Percentiles rank a stretch among this genome's conserved stretches.
These are phyloP conservation scores for Theobroma cacao DNA, from an alignment of 345 rosid genomes.

Conservation along the genomic window DNA sequence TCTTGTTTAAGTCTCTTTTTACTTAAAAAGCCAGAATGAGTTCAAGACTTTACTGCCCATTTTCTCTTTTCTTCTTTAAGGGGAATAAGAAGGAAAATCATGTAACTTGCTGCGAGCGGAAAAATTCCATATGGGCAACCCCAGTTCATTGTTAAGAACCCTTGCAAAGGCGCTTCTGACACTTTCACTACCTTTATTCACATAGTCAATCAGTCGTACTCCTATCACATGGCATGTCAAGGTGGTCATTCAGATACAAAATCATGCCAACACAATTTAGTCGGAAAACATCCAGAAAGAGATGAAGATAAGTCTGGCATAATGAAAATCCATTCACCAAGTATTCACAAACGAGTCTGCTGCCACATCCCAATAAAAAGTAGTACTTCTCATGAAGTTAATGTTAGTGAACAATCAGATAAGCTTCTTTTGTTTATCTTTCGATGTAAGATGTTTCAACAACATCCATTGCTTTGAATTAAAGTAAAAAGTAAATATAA, in stretches of 20 bases:
- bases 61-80: background rate
- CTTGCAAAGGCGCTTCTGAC: background rate
- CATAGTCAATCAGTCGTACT: background rate
- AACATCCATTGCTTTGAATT: constrained; percentile 62
- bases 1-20: background rate
- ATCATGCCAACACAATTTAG: background rate
- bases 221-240: background rate
- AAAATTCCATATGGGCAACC: background rate
- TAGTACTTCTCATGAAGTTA: background rate
- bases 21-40: background rate
- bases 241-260: background rate
- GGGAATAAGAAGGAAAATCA: background rate
- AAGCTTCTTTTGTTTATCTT: constrained; percentile 43
- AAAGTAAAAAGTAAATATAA: constrained; percentile 41
- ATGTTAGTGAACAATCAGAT: constrained; percentile 21
- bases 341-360: background rate
- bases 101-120: background rate
- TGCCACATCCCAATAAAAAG: background rate
- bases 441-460: constrained; percentile 25
- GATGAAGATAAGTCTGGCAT: background rate
- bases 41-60: background rate
- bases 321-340: background rate
- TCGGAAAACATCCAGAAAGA: background rate
- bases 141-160: background rate
- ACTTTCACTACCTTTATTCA: background rate